Conservation (phyloP, 2,329 filamentous ascomycete genomes). For the Colletotrichum sp. region DNA sequence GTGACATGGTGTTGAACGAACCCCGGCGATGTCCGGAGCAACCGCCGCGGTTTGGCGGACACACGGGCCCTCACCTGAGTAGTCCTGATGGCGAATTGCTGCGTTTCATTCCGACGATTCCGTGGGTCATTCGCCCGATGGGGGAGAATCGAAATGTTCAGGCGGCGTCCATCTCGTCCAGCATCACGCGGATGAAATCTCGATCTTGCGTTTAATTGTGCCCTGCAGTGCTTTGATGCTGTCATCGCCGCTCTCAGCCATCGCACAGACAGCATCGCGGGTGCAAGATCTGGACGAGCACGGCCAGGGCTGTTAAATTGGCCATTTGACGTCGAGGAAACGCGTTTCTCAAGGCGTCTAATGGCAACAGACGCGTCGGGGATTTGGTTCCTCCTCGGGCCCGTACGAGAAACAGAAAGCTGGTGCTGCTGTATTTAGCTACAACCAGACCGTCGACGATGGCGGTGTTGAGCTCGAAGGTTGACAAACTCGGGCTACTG, state of each 20-base stretch:
- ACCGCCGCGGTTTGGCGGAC: background rate
- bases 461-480: background rate
- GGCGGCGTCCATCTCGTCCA: background rate
- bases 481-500: background rate
- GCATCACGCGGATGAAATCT: background rate
- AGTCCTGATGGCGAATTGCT: background rate
- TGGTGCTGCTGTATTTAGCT: background rate
- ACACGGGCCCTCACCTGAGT: background rate
- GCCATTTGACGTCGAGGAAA: background rate
- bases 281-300: background rate
- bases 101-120: background rate
- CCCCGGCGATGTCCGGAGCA: background rate
- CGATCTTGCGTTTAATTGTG: background rate
- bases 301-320: background rate
- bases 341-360: background rate
- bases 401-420: background rate
- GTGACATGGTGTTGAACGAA: background rate
- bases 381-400: background rate
- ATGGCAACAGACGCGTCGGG: background rate
- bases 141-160: background rate
- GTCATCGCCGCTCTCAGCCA: background rate
- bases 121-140: background rate
- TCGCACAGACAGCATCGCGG: conserved; percentile 4
- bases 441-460: background rate
- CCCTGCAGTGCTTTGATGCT: background rate